These are phyloP conservation scores for Theobroma grandiflorum DNA, from an alignment of 441 rosid genomes.

Conservation along the genomic window DNA sequence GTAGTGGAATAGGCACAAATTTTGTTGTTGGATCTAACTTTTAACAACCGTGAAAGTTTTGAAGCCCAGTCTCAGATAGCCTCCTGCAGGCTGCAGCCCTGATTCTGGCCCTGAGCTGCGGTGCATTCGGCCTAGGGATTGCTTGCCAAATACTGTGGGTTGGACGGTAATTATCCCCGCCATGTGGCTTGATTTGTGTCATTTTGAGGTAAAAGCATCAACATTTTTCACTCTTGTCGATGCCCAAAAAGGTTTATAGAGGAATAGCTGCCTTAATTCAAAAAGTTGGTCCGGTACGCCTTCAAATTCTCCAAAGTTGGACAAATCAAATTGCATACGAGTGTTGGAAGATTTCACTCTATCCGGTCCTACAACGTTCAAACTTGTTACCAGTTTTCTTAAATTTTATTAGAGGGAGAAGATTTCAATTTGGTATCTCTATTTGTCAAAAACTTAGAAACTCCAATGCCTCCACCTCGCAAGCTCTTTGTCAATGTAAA, in stretches of 20 bases:
- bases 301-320: too few species aligned
- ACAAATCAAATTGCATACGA: too few species aligned
- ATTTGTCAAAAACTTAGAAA: background rate
- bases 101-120: background rate
- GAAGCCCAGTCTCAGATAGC: background rate
- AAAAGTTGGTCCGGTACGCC: too few species aligned
- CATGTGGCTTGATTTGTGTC: background rate
- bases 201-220: background rate
- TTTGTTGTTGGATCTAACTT: background rate
- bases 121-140: background rate
- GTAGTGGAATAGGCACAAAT: background rate
- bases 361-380: background rate
- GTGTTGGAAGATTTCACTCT: too few species aligned
- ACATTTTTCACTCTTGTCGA: background rate
- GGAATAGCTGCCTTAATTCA: too few species aligned
- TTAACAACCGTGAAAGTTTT: background rate
- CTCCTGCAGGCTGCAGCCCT: background rate
- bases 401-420: background rate
- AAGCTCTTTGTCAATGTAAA: background rate
- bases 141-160: background rate
- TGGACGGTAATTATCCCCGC: background rate
- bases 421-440: slow-evolving; percentile 6
- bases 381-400: background rate
- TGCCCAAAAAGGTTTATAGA: background rate
- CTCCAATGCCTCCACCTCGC: background rate